Base-by-base conservation (phyloP, 2,329 filamentous ascomycete genomes). In the Fusarium sp. region DNA sequence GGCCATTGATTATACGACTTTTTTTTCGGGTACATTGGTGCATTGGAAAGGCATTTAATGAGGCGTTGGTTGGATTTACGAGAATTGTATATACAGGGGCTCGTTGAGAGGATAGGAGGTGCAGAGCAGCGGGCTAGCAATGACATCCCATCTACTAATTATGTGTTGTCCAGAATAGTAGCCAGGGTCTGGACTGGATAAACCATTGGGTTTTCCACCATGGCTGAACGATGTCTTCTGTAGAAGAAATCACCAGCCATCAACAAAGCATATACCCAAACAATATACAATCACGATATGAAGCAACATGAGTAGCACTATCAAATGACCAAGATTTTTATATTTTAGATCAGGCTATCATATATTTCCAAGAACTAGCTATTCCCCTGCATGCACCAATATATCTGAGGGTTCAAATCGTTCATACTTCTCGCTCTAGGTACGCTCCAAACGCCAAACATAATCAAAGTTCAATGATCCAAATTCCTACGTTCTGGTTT, bases 41-140 rank as follows among this genome's bases (percentile, higher is more conserved):
- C 69, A 75, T 73, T 32, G 60, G 72, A 25, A 71, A 53, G 66
- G 62, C 46, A 73, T 73, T 64, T 72, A 62, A 72, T 56, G 69
- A 66, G 72, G 72, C 72, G 72, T 74, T 65, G 33, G 69, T 43
- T 67, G 23, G 68, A 62, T 58, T 63, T 70, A 43, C 38, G 60
- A 60, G 42, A 53, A 60, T 66, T 73, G 60, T 54, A 52, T 54
- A 73, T 58, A 47, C 33, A n/a, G 32, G 42, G 33, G 19, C 32
- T 21, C 19, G 15, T 21, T 47, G 40, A 23, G 38, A n/a, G 9
- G 33, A 40, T 37, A 28, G 35, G 43, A 37, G 50, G 23, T 38
- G 33, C 42, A 47, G 23, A 57, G 37, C 25, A 52, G 50, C 43
- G 44, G 49, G 23, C 44, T 63, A 44, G 43, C 38, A 44, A 40